These are phyloP conservation scores for Linum usitatissimum DNA, from an alignment of 345 rosid genomes.

Conservation along the genomic window DNA sequence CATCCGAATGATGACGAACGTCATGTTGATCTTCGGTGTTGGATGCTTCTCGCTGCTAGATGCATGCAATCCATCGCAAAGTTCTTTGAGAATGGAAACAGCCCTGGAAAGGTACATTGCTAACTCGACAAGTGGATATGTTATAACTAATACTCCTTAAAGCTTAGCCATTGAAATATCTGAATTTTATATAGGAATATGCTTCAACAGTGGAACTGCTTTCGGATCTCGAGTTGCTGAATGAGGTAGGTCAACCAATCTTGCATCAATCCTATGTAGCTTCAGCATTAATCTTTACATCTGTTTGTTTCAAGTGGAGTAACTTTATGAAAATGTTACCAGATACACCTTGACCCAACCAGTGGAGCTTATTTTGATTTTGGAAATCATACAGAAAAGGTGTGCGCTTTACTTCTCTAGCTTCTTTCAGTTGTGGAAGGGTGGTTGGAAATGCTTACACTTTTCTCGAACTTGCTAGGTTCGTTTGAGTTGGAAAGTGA, in stretches of 20 bases:
- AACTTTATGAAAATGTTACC: constrained; percentile 12
- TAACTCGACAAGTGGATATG: background rate
- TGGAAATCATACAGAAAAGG: constrained; percentile 90
- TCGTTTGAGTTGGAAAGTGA: constrained; percentile 68
- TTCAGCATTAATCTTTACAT: background rate
- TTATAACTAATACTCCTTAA: background rate
- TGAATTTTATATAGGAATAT: constrained; percentile 46
- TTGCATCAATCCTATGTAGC: background rate
- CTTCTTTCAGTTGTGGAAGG: background rate
- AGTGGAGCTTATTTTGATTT: constrained; percentile 80
- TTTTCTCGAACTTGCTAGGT: constrained; percentile 38
- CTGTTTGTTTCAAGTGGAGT: background rate
- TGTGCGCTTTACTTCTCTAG: constrained; percentile 12
- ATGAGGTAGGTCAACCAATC: constrained; percentile 42
- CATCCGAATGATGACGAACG: constrained; percentile 84
- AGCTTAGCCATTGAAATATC: constrained; percentile 3
- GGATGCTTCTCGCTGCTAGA: constrained; percentile 92
- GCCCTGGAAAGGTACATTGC: constrained; percentile 33
- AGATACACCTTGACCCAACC: constrained; percentile 79
- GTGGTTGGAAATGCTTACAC: constrained; percentile 7
- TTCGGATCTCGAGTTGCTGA: constrained; percentile 64
- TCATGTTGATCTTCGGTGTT: constrained; percentile 88
- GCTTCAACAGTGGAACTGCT: constrained; percentile 48
- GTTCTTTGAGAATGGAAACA: constrained; percentile 32
- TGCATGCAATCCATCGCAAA: constrained; percentile 62